Conservation (phyloP, 2,329 filamentous ascomycete species). For the Fusarium redolens region DNA sequence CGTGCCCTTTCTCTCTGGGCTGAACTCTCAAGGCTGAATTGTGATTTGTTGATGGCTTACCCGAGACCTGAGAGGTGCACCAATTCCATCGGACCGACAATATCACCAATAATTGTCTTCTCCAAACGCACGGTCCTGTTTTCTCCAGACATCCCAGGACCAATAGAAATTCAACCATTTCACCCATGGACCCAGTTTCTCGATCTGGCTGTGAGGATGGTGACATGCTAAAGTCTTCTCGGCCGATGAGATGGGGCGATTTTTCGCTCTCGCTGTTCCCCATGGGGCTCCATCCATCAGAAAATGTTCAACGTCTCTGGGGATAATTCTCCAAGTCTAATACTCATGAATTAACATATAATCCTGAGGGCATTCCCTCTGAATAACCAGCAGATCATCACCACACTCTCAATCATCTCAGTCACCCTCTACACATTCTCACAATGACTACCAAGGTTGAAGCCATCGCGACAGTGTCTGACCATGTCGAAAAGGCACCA, state of each 20-base stretch:
- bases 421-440: not conserved
- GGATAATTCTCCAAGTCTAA: not conserved
- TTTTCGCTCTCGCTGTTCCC: not conserved
- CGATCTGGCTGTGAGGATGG: not conserved
- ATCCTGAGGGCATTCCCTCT: not conserved
- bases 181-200: not conserved
- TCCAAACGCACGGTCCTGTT: not conserved
- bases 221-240: not conserved
- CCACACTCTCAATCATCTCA: not conserved
- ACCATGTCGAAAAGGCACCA: constrained; percentile 11
- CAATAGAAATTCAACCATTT: constrained; percentile 25
- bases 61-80: not conserved
- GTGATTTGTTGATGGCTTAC: constrained; percentile 4
- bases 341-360: not conserved
- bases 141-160: not conserved
- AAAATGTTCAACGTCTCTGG: not conserved
- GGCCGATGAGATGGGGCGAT: not conserved
- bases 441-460: constrained; percentile 11
- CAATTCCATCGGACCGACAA: constrained; percentile 2
- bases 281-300: not conserved
- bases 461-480: not conserved
- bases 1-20: not conserved
- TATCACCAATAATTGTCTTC: fast-evolving
- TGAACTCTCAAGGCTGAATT: constrained; percentile 22
- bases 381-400: not conserved